phyloP scores from a whole-genome alignment of 2,329 filamentous ascomycete genomes.

The Penicillium crustosum region DNA sequence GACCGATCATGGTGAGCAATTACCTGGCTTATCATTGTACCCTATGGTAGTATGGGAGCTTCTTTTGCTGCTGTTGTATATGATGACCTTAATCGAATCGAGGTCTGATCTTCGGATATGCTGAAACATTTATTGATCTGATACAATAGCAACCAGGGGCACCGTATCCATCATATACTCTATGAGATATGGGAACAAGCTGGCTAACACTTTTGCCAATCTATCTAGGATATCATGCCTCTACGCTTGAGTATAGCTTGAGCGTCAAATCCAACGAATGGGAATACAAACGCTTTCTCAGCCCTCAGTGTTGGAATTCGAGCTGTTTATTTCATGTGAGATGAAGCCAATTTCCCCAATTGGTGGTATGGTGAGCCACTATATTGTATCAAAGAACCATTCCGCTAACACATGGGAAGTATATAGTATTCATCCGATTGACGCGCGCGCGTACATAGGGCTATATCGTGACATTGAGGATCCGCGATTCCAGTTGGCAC shows the following conservation, averaged over 20 bases:
- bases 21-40: background rate
- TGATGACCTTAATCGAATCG: background rate
- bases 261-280: background rate
- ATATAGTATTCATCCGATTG: background rate
- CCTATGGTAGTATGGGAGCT: background rate
- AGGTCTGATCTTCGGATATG: background rate
- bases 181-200: background rate
- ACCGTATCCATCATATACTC: background rate
- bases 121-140: background rate
- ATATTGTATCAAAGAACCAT: background rate
- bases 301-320: background rate
- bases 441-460: background rate
- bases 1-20: background rate
- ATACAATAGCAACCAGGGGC: background rate
- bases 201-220: background rate
- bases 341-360: background rate
- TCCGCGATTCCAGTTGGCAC: background rate
- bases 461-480: no score
- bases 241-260: background rate
- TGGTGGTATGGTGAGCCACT: background rate
- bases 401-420: background rate
- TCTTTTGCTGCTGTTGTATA: background rate
- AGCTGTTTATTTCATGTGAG: background rate
- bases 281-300: no score
- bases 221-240: background rate